A percentile compares a stretch with the other conserved stretches of the same genome.
phyloP scores from a whole-genome alignment of 2,329 filamentous ascomycete genomes.

The Chaetothyriales sp. region DNA sequence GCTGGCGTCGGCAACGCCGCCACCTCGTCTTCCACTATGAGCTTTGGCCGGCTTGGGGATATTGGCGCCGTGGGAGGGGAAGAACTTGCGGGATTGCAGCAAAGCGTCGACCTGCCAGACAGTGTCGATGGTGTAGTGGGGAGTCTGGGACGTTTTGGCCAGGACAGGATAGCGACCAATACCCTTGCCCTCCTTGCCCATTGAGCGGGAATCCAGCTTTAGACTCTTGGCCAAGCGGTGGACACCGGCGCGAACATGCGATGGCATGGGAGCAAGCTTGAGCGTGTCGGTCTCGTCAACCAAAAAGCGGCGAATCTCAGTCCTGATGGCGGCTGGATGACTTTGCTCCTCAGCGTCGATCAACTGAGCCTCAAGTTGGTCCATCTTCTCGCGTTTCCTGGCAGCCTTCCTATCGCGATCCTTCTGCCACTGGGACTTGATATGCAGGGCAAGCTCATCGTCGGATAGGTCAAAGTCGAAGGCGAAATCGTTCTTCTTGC shows the following conservation, averaged over 20 bases:
- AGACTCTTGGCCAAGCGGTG: conserved; percentile 67
- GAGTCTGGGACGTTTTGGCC: conserved; percentile 57
- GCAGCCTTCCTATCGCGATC: conserved; percentile 59
- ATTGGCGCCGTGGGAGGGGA: conserved; percentile 16
- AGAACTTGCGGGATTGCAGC: conserved; percentile 16
- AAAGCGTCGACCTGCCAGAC: conserved; percentile 32
- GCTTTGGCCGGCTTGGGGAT: conserved; percentile 17
- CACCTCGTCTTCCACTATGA: conserved; percentile 24
- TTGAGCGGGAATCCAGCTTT: conserved; percentile 70
- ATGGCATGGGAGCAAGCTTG: conserved; percentile 71
- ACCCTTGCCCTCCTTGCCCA: conserved; percentile 59
- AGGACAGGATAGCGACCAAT: conserved; percentile 62
- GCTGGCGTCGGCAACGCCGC: conserved; percentile 34
- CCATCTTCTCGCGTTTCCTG: conserved; percentile 57
- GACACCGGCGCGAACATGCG: conserved; percentile 59
- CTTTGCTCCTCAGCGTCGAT: conserved; percentile 42
- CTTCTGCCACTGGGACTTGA: conserved; percentile 49
- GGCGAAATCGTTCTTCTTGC: conserved; percentile 40
- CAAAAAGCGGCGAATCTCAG: conserved; percentile 43
- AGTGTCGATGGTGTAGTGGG: conserved; percentile 43
- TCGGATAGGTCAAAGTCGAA: conserved; percentile 44
- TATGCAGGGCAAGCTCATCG: conserved; percentile 49
- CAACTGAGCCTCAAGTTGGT: conserved; percentile 51
- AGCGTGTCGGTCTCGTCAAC: conserved; percentile 28
- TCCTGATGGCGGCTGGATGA: conserved; percentile 52